Base-by-base conservation (phyloP, 345 rosid species). In the Schrenkiella parvula region DNA sequence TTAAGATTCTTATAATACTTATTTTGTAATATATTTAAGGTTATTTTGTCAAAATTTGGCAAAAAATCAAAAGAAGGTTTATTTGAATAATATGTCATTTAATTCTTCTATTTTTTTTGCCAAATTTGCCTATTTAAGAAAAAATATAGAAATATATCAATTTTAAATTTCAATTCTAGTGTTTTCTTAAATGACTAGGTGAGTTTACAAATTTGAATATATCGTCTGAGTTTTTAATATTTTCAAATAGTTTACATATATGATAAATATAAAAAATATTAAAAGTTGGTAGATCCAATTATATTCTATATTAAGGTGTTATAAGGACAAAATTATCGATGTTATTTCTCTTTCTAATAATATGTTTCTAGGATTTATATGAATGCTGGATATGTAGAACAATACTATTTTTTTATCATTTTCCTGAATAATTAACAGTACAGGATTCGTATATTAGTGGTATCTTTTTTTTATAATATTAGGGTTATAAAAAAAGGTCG, bases 281-380 rank as follows among this genome's bases (percentile, higher is more conserved):
- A n/a, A 12, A 29, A 28, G 23, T 2, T 25, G 75, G 38, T 26
- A 71, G 52, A 71, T 71, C 68, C 59, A 55, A 19, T 21, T 55
- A 19, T 21, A 31, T 5, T 18, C 21, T 54, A 25, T 18, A 26
- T 9, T 17, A 38, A 50, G 61, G 15, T 50, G 37, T 25, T 48
- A 5, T 50, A 48, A 60, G 22, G 55, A 50, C 43, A 54, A 61
- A 38, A 50, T 14, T 17, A 50, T 52, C 53, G 53, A 25, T 19
- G 23, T 19, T 61, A 51, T 71, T 48, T 61, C 61, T 61, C 34
- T 71, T 47, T 59, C 10, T 1, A 22, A 58, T 11, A 7, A 21
- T 54, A 8, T 26, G 18, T 56, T 19, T 69, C 5, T 25, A 5
- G 21, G 10, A 43, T 43, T 56, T 23, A 15, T 57, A 46, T 46